Evolutionary conservation across 805 yeast species (phyloP).

Genomic region (Yarrowia bubula): DNA sequence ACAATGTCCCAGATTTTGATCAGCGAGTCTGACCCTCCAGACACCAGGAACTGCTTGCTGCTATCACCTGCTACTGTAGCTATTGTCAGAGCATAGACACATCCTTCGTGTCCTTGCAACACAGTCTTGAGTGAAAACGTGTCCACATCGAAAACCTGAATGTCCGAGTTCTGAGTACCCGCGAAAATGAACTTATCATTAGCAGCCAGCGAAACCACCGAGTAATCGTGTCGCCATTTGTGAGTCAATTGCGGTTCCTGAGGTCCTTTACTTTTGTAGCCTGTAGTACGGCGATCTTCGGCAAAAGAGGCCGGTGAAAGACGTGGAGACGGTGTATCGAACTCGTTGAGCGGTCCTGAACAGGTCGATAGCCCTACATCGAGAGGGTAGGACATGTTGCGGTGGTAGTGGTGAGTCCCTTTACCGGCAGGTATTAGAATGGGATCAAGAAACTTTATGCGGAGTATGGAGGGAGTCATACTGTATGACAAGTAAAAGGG

Average conservation of each 20-base stretch:
- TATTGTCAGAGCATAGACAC: slow-evolving; percentile 63
- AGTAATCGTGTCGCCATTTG: slow-evolving; percentile 70
- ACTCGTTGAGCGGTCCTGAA: slow-evolving; percentile 20
- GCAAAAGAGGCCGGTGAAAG: slow-evolving; percentile 1
- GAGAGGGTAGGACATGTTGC: background rate
- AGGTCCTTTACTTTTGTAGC: background rate
- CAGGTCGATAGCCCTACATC: slow-evolving; percentile 22
- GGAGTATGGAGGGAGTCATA: too few species aligned
- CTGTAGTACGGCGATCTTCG: slow-evolving; percentile 16
- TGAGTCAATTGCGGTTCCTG: slow-evolving; percentile 48
- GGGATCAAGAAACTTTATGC: too few species aligned
- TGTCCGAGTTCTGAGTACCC: slow-evolving; percentile 85
- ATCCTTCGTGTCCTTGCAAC: slow-evolving; percentile 63
- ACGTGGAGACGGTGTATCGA: slow-evolving; percentile 16
- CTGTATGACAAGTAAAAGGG: too few species aligned
- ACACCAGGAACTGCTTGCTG: slow-evolving; percentile 58
- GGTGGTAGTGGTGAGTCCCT: background rate
- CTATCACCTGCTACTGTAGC: slow-evolving; percentile 35
- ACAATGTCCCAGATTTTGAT: slow-evolving; percentile 79
- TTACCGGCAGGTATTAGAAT: too few species aligned
- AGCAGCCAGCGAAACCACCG: slow-evolving; percentile 60
- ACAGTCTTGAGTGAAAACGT: slow-evolving; percentile 57
- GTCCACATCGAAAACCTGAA: slow-evolving; percentile 64
- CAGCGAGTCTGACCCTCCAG: slow-evolving; percentile 88
- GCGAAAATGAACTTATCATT: slow-evolving; percentile 54